These are phyloP conservation scores for Pharnaceum exiguum DNA, from an alignment of 148 eudicot species.

Conservation along the genomic window DNA sequence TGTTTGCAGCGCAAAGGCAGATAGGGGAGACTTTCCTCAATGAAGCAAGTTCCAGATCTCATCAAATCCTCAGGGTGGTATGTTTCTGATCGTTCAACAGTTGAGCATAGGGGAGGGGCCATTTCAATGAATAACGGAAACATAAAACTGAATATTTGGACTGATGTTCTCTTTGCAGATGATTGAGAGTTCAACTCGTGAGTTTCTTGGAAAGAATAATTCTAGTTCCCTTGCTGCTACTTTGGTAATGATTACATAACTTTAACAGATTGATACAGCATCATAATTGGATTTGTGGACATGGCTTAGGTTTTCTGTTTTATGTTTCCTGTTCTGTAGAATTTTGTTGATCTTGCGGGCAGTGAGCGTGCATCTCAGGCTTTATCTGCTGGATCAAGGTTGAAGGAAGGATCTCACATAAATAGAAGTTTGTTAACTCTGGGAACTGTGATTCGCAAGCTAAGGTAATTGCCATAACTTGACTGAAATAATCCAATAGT, in stretches of 20 bases:
- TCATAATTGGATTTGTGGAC: constrained; percentile 1
- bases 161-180: constrained; percentile 48
- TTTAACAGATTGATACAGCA: background rate
- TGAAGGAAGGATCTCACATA: constrained; percentile 95
- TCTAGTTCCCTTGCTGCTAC: constrained; percentile 74
- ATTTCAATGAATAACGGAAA: background rate
- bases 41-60: constrained; percentile 93
- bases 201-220: constrained; percentile 49
- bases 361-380: constrained; percentile 98
- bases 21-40: constrained; percentile 84
- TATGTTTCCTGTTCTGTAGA: constrained; percentile 34
- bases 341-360: constrained; percentile 97
- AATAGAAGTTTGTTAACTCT: constrained; percentile 88
- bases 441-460: constrained; percentile 94
- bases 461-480: constrained; percentile 46
- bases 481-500: background rate
- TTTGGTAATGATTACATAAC: constrained; percentile 50
- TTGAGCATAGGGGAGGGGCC: background rate
- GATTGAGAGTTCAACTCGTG: constrained; percentile 76
- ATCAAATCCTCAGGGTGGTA: constrained; percentile 96
- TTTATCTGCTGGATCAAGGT: constrained; percentile 83
- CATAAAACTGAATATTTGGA: background rate
- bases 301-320: background rate
- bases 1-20: constrained; percentile 90
- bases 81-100: background rate